Evolutionary conservation across 202 grass and related monocot genomes (phyloP).

Genomic region (Carex arenaria): DNA sequence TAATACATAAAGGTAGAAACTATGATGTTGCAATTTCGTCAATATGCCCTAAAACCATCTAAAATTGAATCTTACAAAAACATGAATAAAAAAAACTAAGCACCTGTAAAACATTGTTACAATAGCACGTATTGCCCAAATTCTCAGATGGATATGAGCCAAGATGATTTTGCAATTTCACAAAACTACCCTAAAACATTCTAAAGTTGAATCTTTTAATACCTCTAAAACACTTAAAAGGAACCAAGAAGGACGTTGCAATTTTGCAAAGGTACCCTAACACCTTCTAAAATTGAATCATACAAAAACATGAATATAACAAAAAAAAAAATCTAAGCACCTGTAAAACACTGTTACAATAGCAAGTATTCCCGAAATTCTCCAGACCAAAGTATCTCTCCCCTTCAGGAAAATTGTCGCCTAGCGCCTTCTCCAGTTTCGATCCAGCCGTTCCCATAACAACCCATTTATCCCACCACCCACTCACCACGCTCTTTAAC

Average conservation of each 20-base stretch:
- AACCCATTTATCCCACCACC: slow-evolving; percentile 96
- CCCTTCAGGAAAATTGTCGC: slow-evolving; percentile 90
- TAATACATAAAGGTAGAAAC: too few relatives aligned
- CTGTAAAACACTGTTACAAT: slow-evolving; percentile 97
- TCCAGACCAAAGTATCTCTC: slow-evolving; percentile 96
- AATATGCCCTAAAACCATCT: not conserved
- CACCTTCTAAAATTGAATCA: not conserved
- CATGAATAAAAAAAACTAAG: too few relatives aligned
- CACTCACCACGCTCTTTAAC: slow-evolving; percentile 60
- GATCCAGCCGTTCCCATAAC: slow-evolving; percentile 84
- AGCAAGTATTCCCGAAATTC: slow-evolving; percentile 96
- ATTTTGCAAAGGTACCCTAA: not conserved
- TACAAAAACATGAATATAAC: not conserved
- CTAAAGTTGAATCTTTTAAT: not conserved
- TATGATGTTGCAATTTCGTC: too few relatives aligned
- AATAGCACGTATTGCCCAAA: too few relatives aligned
- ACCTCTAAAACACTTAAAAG: too few relatives aligned
- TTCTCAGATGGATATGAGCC: too few relatives aligned
- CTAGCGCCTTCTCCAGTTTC: slow-evolving; percentile 96
- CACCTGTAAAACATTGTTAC: too few relatives aligned
- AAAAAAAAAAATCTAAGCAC: slow-evolving; percentile 12
- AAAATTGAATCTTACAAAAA: not conserved
- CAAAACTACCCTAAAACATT: not conserved
- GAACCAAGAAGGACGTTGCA: too few relatives aligned
- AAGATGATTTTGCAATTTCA: too few relatives aligned